These are phyloP conservation scores for Vigna hirtella DNA, from an alignment of 306 rosid genomes.

Conservation along the genomic window DNA sequence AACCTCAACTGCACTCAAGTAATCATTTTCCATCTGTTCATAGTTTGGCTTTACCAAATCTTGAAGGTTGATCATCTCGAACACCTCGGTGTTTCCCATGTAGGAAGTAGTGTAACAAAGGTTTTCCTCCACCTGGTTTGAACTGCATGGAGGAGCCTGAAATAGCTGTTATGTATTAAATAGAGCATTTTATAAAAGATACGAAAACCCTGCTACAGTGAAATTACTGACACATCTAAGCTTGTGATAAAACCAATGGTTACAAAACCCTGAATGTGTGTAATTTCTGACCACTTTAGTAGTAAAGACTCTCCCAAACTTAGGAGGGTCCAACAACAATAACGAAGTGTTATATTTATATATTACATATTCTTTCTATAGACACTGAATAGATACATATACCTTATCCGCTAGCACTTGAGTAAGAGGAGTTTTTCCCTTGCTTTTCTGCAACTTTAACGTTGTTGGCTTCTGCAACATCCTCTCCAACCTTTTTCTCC, in stretches of 20 bases:
- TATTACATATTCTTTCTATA: too few species aligned
- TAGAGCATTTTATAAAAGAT: not conserved
- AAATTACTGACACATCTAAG: not conserved
- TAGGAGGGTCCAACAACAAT: too few species aligned
- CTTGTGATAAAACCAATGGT: not conserved
- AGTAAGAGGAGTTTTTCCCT: conserved; percentile 41
- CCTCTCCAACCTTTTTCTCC: conserved; percentile 59
- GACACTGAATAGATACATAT: too few species aligned
- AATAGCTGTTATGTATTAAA: conserved; percentile 12
- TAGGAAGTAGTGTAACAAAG: conserved; percentile 17
- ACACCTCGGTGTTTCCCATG: conserved; percentile 49
- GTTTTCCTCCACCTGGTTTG: conserved; percentile 46
- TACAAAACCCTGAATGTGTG: too few species aligned
- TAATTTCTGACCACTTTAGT: too few species aligned
- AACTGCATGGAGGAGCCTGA: conserved; percentile 55
- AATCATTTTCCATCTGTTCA: conserved; percentile 35
- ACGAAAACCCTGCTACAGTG: not conserved
- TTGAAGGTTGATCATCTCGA: conserved; percentile 46
- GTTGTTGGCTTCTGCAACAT: conserved; percentile 47
- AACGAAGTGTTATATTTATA: too few species aligned
- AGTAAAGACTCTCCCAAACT: too few species aligned
- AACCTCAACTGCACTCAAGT: conserved; percentile 40
- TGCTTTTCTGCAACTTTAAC: conserved; percentile 48
- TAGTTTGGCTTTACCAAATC: conserved; percentile 51
- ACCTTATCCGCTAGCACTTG: conserved; percentile 45